Evolutionary conservation across 331 rosid species (phyloP).

Genomic region (Stylosanthes scabra): DNA sequence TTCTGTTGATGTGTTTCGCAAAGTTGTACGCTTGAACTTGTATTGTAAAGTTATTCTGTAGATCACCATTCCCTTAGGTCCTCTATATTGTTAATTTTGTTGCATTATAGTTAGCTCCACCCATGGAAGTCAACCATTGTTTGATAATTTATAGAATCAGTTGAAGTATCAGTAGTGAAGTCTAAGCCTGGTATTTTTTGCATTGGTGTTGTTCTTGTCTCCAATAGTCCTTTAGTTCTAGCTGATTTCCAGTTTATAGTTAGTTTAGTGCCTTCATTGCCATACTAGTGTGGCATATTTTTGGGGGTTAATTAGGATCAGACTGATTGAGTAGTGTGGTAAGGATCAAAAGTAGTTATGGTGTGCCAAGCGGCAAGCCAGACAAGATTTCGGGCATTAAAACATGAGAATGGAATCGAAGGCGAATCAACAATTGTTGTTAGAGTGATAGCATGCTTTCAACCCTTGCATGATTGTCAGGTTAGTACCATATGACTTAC

Average conservation of each 20-base stretch:
- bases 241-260: conserved; percentile 26
- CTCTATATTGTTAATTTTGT: conserved; percentile 22
- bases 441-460: conserved; percentile 65
- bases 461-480: conserved; percentile 59
- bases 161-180: conserved; percentile 39
- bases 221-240: conserved; percentile 29
- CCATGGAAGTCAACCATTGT: conserved; percentile 40
- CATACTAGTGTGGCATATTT: conserved; percentile 16
- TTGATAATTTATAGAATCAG: conserved; percentile 46
- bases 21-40: conserved; percentile 70
- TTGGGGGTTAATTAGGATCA: conserved; percentile 30
- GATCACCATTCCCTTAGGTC: conserved; percentile 3
- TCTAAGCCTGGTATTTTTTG: conserved; percentile 17
- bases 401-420: conserved; percentile 56
- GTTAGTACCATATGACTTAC: conserved; percentile 39
- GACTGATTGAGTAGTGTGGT: conserved; percentile 37
- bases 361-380: conserved; percentile 63
- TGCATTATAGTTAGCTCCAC: conserved; percentile 3
- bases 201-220: conserved; percentile 21
- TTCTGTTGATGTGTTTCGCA: conserved; percentile 63
- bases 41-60: conserved; percentile 81
- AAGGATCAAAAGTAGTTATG: conserved; percentile 56
- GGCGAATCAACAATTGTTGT: conserved; percentile 56
- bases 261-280: conserved; percentile 19
- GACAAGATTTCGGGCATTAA: conserved; percentile 57